Percentiles rank a stretch among this genome's conserved stretches.
Conservation (phyloP, 352 stramenopile species). For the Globisporangium spinosum region DNA sequence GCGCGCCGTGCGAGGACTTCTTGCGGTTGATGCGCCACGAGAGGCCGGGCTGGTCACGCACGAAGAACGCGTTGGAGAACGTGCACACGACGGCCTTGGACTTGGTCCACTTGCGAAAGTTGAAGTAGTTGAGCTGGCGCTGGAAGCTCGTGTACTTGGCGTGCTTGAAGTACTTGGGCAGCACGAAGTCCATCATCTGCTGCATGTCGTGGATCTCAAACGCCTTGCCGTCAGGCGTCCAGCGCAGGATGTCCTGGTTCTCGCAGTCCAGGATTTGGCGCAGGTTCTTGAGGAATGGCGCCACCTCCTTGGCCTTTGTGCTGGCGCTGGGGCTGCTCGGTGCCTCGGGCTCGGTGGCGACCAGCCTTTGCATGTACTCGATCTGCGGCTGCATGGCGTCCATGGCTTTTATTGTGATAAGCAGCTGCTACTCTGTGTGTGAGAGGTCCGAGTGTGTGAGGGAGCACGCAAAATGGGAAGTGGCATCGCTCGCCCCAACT, state of each 20-base stretch:
- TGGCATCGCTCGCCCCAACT: background rate
- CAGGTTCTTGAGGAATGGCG: slow-evolving; percentile 68
- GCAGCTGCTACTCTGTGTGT: background rate
- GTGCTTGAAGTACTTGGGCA: slow-evolving; percentile 92
- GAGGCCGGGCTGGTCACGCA: slow-evolving; percentile 53
- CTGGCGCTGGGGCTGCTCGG: background rate
- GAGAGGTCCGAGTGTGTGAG: background rate
- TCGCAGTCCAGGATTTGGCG: slow-evolving; percentile 59
- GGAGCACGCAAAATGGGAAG: background rate
- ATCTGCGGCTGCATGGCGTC: slow-evolving; percentile 1
- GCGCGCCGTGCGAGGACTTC: slow-evolving; percentile 26
- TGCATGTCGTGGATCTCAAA: slow-evolving; percentile 77
- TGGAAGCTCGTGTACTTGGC: slow-evolving; percentile 89
- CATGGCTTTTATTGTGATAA: background rate
- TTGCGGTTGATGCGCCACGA: slow-evolving; percentile 64
- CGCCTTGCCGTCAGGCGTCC: slow-evolving; percentile 45
- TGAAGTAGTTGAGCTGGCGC: slow-evolving; percentile 91
- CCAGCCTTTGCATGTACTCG: background rate
- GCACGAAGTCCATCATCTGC: slow-evolving; percentile 62
- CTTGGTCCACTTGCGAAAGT: slow-evolving; percentile 86
- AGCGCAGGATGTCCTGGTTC: slow-evolving; percentile 39
- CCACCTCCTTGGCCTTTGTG: slow-evolving; percentile 39
- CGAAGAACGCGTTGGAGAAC: slow-evolving; percentile 57
- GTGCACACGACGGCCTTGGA: slow-evolving; percentile 77
- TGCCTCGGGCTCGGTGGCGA: background rate